Percentiles rank a stretch among this genome's conserved stretches.
Evolutionary conservation across 805 yeast species (phyloP).

Genomic region (Saccharomycopsis malanga): DNA sequence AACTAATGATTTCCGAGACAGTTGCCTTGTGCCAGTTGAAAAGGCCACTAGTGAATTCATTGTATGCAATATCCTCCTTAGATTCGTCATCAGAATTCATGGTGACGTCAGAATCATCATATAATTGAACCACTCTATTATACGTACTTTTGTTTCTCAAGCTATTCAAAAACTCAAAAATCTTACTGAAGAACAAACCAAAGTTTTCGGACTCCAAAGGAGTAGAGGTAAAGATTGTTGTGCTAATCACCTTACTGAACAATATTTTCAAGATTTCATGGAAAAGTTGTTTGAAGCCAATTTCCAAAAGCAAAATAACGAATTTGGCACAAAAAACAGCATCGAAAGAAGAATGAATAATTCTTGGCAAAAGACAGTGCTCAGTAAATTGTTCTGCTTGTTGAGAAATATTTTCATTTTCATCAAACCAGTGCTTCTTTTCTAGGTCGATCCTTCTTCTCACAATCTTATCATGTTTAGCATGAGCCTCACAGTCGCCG

Average conservation of each 20-base stretch:
- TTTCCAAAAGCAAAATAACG: slow-evolving; percentile 42
- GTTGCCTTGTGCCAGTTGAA: slow-evolving; percentile 50
- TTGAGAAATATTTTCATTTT: slow-evolving; percentile 17
- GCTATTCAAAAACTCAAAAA: slow-evolving; percentile 42
- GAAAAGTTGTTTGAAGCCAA: slow-evolving; percentile 35
- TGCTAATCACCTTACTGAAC: slow-evolving; percentile 42
- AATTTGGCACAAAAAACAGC: slow-evolving; percentile 65
- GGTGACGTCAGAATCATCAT: not conserved
- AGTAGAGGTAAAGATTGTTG: slow-evolving; percentile 62
- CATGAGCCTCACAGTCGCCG: slow-evolving; percentile 6
- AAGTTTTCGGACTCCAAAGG: slow-evolving; percentile 74
- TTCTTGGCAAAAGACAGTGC: slow-evolving; percentile 67
- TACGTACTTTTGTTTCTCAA: slow-evolving; percentile 31
- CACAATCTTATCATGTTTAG: slow-evolving; percentile 30
- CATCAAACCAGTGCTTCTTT: slow-evolving; percentile 36
- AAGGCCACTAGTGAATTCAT: slow-evolving; percentile 25
- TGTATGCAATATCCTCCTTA: not conserved
- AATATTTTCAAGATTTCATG: slow-evolving; percentile 38
- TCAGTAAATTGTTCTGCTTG: slow-evolving; percentile 41
- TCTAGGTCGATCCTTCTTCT: slow-evolving; percentile 27
- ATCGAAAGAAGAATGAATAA: slow-evolving; percentile 73
- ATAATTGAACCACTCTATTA: slow-evolving; percentile 22
- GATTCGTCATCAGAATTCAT: not conserved
- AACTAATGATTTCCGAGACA: slow-evolving; percentile 35
- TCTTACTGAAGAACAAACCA: slow-evolving; percentile 61